A percentile compares a stretch with the other conserved stretches of the same genome.
Evolutionary conservation across 1,284 basidiomycete species (phyloP).

Genomic region (Thecaphora thlaspeos): DNA sequence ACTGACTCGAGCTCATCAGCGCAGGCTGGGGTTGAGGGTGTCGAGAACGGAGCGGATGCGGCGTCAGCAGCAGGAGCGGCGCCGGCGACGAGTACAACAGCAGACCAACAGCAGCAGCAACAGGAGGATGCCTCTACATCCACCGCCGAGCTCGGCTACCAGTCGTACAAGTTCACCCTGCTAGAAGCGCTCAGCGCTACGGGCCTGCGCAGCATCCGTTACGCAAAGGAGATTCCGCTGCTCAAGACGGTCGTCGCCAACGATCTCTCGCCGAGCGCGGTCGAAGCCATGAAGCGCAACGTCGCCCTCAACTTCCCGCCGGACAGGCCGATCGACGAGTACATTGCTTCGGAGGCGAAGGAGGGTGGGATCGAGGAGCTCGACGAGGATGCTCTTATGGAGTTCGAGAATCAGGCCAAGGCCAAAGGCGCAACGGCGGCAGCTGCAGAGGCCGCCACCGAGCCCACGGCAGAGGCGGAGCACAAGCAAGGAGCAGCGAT

Average conservation of each 20-base stretch:
- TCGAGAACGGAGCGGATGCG: too few relatives aligned
- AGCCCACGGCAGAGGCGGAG: constrained; percentile 2
- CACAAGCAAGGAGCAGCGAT: neutral
- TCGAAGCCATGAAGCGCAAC: constrained; percentile 83
- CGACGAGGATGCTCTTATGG: neutral
- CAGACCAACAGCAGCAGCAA: neutral
- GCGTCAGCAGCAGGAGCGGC: too few relatives aligned
- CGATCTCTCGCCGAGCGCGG: constrained; percentile 80
- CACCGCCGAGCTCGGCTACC: constrained; percentile 57
- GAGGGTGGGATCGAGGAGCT: neutral
- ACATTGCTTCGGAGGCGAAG: constrained; percentile 19
- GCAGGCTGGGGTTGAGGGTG: too few relatives aligned
- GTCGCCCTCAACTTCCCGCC: constrained; percentile 82
- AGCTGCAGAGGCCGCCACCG: constrained; percentile 3
- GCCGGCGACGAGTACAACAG: too few relatives aligned
- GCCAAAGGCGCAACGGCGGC: constrained; percentile 2
- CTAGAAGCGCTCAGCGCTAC: constrained; percentile 96
- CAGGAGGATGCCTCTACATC: neutral
- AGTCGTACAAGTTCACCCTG: constrained; percentile 71
- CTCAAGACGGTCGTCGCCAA: constrained; percentile 91
- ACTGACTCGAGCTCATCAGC: neutral
- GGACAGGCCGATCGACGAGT: constrained; percentile 53
- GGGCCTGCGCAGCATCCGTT: constrained; percentile 90
- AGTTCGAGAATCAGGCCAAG: neutral
- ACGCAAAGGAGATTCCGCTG: constrained; percentile 93